These are phyloP conservation scores for Neofusicoccum sp. DNA, from an alignment of 2,329 filamentous ascomycete genomes.

Conservation along the genomic window DNA sequence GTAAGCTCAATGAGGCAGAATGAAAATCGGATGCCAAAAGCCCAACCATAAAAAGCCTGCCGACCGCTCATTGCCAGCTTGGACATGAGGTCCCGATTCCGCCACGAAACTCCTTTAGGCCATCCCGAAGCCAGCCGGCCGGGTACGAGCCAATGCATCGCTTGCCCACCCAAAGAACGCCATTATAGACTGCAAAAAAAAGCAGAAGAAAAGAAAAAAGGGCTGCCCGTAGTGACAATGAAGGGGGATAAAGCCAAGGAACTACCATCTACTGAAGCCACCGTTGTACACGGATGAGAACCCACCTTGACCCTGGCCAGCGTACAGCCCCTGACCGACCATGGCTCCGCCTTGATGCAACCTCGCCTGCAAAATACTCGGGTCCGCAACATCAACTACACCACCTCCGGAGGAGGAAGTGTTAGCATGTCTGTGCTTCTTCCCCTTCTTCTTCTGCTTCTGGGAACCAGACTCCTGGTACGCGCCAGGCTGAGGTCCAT, in stretches of 20 bases:
- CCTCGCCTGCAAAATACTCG: slow-evolving; percentile 97
- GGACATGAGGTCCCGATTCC: slow-evolving; percentile 18
- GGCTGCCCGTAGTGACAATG: slow-evolving; percentile 28
- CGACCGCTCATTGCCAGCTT: slow-evolving; percentile 19
- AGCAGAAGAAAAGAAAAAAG: slow-evolving; percentile 24
- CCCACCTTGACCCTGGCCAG: slow-evolving; percentile 86
- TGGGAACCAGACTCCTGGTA: slow-evolving; percentile 84
- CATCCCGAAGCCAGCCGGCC: slow-evolving; percentile 31
- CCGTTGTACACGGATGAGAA: slow-evolving; percentile 78
- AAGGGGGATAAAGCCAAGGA: slow-evolving; percentile 24
- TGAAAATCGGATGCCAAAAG: slow-evolving; percentile 18
- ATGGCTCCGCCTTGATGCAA: slow-evolving; percentile 83
- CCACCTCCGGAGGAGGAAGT: slow-evolving; percentile 99
- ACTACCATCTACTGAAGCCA: slow-evolving; percentile 37
- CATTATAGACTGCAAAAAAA: slow-evolving; percentile 35
- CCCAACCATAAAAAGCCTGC: slow-evolving; percentile 24
- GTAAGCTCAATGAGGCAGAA: slow-evolving; percentile 25
- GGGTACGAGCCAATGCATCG: slow-evolving; percentile 39
- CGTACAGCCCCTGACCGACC: slow-evolving; percentile 85
- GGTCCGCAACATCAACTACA: slow-evolving; percentile 99
- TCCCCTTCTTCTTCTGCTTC: slow-evolving; percentile 99
- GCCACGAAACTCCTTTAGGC: slow-evolving; percentile 36
- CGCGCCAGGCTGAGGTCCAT: slow-evolving; percentile 79
- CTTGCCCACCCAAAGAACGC: slow-evolving; percentile 34
- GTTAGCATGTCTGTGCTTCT: slow-evolving; percentile 99